Evolutionary conservation across 805 yeast species (phyloP), one percentile per base, ranked within the genome.

Genomic region (Pichia nanzhaoensis): DNA sequence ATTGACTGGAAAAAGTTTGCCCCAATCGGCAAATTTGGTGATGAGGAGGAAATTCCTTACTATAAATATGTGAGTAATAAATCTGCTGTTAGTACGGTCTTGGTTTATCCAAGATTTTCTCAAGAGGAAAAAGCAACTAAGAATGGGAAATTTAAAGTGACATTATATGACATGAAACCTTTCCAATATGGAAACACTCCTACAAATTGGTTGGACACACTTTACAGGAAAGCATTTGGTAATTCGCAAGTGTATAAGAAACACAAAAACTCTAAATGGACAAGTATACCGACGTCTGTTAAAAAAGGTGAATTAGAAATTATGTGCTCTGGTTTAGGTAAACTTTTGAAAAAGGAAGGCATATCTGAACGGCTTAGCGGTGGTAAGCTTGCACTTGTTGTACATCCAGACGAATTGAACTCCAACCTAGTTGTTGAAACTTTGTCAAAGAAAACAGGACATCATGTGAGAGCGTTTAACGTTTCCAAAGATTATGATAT

Each of bases 1-100:
- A 49, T 63, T 40, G 63, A 61, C 43, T 62, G 66, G 67, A 47
- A 51, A 20, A 57, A 50, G 36, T 63, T 59, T 50, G 58, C 59
- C 4, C 46, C 51, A 10, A 32, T 63, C 14, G 67, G 66, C 1
- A 41, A 47, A 4, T 63, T 59, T 41, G 53, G 51, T 6, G 41
- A 47, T 3, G 52, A 44, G 1, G 42, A 45, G 14, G 58, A 55
- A 24, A 22, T 61, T 13, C 60, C 65, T 5, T 38, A 42, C 9
- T 36, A 50, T 3, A 54, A 49, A 19, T 39, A 44, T 27, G 45
- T 57, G 14, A 55, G 64, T 0, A 28, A 49, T 5, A 53, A 58
- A 41, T 58, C 57, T 32, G 51, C 50, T 4, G 32, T 59, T 1
- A 55, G 58, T 19, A 52, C 62, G 0, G 51, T 61, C 21, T 37